phyloP scores from a whole-genome alignment of 768 basidiomycete species.

The Suillus spraguei region DNA sequence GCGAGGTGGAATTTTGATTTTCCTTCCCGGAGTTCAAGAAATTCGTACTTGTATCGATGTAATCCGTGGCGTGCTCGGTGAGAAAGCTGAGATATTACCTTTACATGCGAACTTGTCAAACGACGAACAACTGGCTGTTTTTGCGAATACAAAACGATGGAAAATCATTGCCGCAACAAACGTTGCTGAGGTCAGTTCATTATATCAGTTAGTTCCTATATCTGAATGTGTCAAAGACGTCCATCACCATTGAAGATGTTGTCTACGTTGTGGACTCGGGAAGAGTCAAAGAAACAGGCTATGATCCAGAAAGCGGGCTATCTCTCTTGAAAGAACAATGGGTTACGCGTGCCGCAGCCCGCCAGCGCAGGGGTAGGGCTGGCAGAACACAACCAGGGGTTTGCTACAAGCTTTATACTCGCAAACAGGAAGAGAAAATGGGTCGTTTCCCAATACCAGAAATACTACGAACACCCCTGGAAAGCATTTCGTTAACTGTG shows the following conservation, averaged over 20 bases:
- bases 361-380: slow-evolving; percentile 87
- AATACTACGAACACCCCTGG: slow-evolving; percentile 84
- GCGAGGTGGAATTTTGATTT: slow-evolving; percentile 77
- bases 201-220: neutral
- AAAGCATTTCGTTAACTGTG: slow-evolving; percentile 77
- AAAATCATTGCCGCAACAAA: slow-evolving; percentile 92
- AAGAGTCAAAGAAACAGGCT: slow-evolving; percentile 81
- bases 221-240: slow-evolving; percentile 54
- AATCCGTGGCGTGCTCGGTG: slow-evolving; percentile 40
- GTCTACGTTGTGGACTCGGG: slow-evolving; percentile 85
- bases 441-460: slow-evolving; percentile 79
- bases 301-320: slow-evolving; percentile 69
- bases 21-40: slow-evolving; percentile 89
- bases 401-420: slow-evolving; percentile 90
- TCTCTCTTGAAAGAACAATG: slow-evolving; percentile 80
- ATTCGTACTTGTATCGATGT: slow-evolving; percentile 77
- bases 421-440: slow-evolving; percentile 70
- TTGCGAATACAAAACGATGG: slow-evolving; percentile 62
- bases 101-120: slow-evolving; percentile 89
- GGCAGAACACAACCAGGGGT: slow-evolving; percentile 81
- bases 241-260: slow-evolving; percentile 89
- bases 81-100: slow-evolving; percentile 61
- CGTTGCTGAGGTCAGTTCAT: slow-evolving; percentile 72
- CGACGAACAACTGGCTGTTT: slow-evolving; percentile 82
- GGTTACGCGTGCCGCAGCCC: slow-evolving; percentile 76